Conservation (phyloP, 148 eudicot species). For the Camellia sinensis region DNA sequence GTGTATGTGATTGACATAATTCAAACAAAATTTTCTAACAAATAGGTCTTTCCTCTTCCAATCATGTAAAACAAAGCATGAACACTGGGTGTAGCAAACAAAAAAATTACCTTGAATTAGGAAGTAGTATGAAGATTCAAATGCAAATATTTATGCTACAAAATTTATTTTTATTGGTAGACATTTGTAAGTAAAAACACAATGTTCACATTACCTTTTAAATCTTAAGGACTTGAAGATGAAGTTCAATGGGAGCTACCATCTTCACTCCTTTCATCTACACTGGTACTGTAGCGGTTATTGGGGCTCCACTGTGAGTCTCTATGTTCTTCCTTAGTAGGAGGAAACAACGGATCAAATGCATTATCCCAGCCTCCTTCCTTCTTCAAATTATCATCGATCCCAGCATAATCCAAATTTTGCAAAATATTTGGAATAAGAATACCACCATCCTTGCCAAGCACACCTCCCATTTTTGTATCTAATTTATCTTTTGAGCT, state of each 20-base stretch:
- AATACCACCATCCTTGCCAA: not conserved
- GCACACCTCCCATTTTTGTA: too few relatives aligned
- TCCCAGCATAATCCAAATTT: slow-evolving; percentile 29
- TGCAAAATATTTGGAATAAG: slow-evolving; percentile 28
- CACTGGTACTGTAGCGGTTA: slow-evolving; percentile 10
- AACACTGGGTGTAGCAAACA: not conserved
- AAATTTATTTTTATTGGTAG: not conserved
- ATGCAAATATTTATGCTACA: not conserved
- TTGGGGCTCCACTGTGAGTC: not conserved
- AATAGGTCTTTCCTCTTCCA: not conserved
- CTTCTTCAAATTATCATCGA: slow-evolving; percentile 29
- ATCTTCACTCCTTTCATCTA: slow-evolving; percentile 14
- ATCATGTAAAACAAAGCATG: not conserved
- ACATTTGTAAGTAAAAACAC: not conserved
- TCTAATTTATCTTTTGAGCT: too few relatives aligned
- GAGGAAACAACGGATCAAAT: slow-evolving; percentile 18
- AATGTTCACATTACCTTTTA: slow-evolving; percentile 15
- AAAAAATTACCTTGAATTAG: not conserved
- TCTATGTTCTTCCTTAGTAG: slow-evolving; percentile 15
- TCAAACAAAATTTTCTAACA: not conserved
- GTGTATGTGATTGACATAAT: not conserved
- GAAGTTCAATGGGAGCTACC: slow-evolving; percentile 13
- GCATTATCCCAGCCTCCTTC: slow-evolving; percentile 5
- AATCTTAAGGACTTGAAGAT: not conserved
- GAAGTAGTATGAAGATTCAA: not conserved